Percentiles rank a stretch among this genome's conserved stretches.
These are phyloP conservation scores for Penicillium steckii DNA, from an alignment of 495 filamentous ascomycete species.

Conservation along the genomic window DNA sequence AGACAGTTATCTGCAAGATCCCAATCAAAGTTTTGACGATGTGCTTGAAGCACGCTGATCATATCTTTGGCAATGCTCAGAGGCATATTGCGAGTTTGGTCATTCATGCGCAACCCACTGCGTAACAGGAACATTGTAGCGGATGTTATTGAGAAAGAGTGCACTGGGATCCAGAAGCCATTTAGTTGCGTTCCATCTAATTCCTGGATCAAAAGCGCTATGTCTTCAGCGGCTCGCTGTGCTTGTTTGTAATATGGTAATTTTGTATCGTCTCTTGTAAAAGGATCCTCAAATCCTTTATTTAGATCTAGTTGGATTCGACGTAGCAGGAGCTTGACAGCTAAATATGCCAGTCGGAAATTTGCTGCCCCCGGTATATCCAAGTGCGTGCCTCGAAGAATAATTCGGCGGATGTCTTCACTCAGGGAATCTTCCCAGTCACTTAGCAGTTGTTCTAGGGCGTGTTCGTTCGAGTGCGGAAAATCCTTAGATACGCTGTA, in stretches of 20 bases:
- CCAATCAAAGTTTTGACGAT: conserved; percentile 13
- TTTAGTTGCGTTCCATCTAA: conserved; percentile 21
- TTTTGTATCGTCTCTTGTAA: neutral
- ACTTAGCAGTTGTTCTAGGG: conserved; percentile 23
- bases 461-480: neutral
- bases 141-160: conserved; percentile 29
- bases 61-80: conserved; percentile 15
- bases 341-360: conserved; percentile 37
- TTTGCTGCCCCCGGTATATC: conserved; percentile 33
- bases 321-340: conserved; percentile 33
- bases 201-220: conserved; percentile 34
- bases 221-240: conserved; percentile 32
- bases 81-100: conserved; percentile 6
- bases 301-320: conserved; percentile 28
- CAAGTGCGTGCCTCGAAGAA: conserved; percentile 20
- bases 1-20: conserved; percentile 21
- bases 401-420: conserved; percentile 21
- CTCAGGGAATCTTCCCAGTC: conserved; percentile 26
- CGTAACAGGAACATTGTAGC: conserved; percentile 34
- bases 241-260: conserved; percentile 3
- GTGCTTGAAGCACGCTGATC: conserved; percentile 4
- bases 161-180: conserved; percentile 37
- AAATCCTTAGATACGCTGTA: conserved; percentile 24
- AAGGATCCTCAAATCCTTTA: conserved; percentile 1
- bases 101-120: conserved; percentile 13